Percentiles rank a stretch among this genome's conserved stretches.
Evolutionary conservation across 768 basidiomycete genomes (phyloP).

Genomic region (Hericium coralloides): DNA sequence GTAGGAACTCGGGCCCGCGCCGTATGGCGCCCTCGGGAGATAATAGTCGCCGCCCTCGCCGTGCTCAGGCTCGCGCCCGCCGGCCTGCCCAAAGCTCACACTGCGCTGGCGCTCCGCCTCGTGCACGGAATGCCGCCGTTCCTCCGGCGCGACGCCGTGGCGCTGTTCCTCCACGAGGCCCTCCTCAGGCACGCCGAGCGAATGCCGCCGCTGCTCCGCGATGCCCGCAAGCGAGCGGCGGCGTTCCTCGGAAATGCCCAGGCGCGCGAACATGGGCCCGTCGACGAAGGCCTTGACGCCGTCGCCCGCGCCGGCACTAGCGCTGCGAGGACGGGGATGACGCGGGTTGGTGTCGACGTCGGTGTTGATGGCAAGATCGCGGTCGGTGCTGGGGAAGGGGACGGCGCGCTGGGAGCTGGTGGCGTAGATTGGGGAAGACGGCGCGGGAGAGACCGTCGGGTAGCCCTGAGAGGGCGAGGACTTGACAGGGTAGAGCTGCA

Average conservation of each 20-base stretch:
- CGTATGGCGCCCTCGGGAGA: neutral
- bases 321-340: slow-evolving; percentile 11
- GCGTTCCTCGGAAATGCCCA: slow-evolving; percentile 6
- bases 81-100: slow-evolving; percentile 7
- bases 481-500: slow-evolving; percentile 7
- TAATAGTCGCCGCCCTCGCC: neutral
- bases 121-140: neutral
- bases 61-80: neutral
- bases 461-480: neutral
- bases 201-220: neutral
- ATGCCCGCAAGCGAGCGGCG: slow-evolving; percentile 4
- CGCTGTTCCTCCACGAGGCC: slow-evolving; percentile 7
- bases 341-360: neutral
- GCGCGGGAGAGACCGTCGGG: neutral
- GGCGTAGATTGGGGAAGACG: neutral
- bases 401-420: slow-evolving; percentile 1
- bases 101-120: slow-evolving; percentile 12
- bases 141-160: slow-evolving; percentile 1
- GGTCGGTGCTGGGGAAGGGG: slow-evolving; percentile 8
- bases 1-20: neutral
- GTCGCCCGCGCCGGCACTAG: slow-evolving; percentile 14
- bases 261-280: slow-evolving; percentile 1
- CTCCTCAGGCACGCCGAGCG: neutral
- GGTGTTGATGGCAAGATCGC: neutral
- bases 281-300: slow-evolving; percentile 13